These are phyloP conservation scores for Moniliella sp. DNA, from an alignment of 1,284 basidiomycete genomes.

Conservation along the genomic window DNA sequence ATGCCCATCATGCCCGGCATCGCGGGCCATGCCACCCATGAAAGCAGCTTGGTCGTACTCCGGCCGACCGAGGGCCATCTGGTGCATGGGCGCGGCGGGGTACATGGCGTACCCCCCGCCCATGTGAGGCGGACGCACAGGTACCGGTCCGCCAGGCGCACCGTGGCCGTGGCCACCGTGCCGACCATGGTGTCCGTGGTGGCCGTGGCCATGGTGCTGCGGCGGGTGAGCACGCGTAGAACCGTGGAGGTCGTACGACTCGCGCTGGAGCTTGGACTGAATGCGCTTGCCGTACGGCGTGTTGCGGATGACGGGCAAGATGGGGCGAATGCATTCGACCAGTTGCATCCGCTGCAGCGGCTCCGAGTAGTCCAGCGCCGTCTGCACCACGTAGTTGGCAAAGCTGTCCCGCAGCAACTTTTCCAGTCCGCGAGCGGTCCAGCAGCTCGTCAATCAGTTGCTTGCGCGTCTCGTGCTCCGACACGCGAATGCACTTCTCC, in stretches of 20 bases:
- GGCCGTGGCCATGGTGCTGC: background rate
- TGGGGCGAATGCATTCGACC: constrained; percentile 31
- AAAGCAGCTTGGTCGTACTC: too few relatives aligned
- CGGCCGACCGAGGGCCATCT: too few relatives aligned
- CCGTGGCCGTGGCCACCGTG: too few relatives aligned
- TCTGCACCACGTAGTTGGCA: constrained; percentile 34
- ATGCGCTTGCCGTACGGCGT: constrained; percentile 33
- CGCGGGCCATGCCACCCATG: too few relatives aligned
- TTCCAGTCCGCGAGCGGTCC: constrained; percentile 77
- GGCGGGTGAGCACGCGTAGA: constrained; percentile 6
- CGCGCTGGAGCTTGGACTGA: constrained; percentile 31
- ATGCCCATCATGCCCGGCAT: too few relatives aligned
- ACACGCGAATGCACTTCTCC: constrained; percentile 92
- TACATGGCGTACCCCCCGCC: too few relatives aligned
- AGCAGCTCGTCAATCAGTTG: constrained; percentile 84
- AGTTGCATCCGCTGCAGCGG: constrained; percentile 25
- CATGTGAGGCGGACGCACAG: too few relatives aligned
- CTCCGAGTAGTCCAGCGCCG: constrained; percentile 30
- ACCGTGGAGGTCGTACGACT: constrained; percentile 13
- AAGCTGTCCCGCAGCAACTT: constrained; percentile 60
- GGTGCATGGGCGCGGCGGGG: too few relatives aligned
- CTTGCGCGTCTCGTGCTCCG: constrained; percentile 78
- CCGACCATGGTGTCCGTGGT: too few relatives aligned
- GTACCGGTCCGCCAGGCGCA: too few relatives aligned
- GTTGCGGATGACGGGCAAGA: constrained; percentile 30